Evolutionary conservation across 192 early-diverging fungal species (phyloP), one percentile per base, ranked within the genome.

Genomic region (Entrophospora sp.): DNA sequence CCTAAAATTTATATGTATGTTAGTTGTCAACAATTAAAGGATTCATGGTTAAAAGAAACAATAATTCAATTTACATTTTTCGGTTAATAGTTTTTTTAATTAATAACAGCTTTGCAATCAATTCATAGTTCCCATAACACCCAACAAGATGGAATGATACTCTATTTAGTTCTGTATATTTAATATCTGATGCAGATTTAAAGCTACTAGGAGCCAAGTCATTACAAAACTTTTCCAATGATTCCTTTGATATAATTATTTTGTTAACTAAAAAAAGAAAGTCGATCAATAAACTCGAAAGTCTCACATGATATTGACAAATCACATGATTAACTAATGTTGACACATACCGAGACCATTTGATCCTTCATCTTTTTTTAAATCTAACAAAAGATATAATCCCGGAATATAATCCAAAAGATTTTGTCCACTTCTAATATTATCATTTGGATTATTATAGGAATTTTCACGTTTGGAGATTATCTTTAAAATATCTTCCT

Each of bases 251-350:
- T 0, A 67, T 43, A 27, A 67, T 67, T 14, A 59, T 48, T 36
- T 67, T 67, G n/a, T 67, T 57, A 12, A 67, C 65, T 67, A 44
- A 24, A 42, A 30, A 30, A 55, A 24, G 3, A 60, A 13, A 59
- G 16, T 35, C 14, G 13, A 37, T 35, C 24, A 27, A 20, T 27
- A 1, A 62, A 24, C 12, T 60, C 12, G 7, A 24, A n/a, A 42
- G 25, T 18, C 42, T 14, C 22, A 45, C 48, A 16, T 8, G 2
- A 18, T 48, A 61, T 1, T 27, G 14, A 61, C 14, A n/a, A 25
- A 64, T 13, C 14, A 22, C 8, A 35, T 30, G 55, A 18, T 1
- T 57, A 25, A 64, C 63, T n/a, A n/a, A n/a, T n/a, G n/a, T n/a
- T n/a, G n/a, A n/a, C n/a, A n/a, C n/a, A 16, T 37, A 64, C 63